phyloP scores from a whole-genome alignment of 2,329 filamentous ascomycete genomes.

The Aspergillus awamori region DNA sequence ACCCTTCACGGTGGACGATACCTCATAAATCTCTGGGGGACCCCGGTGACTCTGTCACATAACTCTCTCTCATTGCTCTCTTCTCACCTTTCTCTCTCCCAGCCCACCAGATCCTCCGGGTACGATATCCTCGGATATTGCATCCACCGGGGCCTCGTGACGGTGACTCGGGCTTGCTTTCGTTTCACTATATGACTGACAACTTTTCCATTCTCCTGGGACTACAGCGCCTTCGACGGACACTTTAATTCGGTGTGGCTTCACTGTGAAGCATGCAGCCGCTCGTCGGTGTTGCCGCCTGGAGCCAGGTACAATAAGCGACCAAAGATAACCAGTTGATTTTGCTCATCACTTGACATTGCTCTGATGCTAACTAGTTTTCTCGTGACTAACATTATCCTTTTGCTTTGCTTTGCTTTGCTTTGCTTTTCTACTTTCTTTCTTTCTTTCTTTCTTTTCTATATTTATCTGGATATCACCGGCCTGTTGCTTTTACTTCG shows the following conservation, averaged over 20 bases:
- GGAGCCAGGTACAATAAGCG: not conserved
- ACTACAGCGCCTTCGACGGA: not conserved
- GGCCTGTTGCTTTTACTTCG: not conserved
- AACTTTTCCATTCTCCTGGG: not conserved
- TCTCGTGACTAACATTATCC: constrained; percentile 1
- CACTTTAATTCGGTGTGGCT: not conserved
- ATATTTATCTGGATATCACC: too few relatives aligned
- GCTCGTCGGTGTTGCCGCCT: constrained; percentile 11
- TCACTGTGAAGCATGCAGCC: constrained; percentile 5
- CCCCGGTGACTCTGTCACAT: not conserved
- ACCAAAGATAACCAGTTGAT: not conserved
- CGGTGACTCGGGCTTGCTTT: not conserved
- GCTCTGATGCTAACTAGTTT: constrained; percentile 12
- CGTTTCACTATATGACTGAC: not conserved
- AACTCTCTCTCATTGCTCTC: not conserved
- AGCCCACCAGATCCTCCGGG: not conserved
- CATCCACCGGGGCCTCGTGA: not conserved
- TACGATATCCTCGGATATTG: not conserved
- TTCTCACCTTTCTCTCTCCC: not conserved
- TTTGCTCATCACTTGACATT: constrained; percentile 16
- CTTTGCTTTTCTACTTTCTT: not conserved
- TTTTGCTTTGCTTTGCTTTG: not conserved
- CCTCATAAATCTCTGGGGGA: not conserved
- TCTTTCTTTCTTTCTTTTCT: not conserved
- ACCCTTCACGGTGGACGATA: not conserved